Evolutionary conservation across 2,329 filamentous ascomycete species (phyloP).

Genomic region (Pseudogymnoascus sp.): DNA sequence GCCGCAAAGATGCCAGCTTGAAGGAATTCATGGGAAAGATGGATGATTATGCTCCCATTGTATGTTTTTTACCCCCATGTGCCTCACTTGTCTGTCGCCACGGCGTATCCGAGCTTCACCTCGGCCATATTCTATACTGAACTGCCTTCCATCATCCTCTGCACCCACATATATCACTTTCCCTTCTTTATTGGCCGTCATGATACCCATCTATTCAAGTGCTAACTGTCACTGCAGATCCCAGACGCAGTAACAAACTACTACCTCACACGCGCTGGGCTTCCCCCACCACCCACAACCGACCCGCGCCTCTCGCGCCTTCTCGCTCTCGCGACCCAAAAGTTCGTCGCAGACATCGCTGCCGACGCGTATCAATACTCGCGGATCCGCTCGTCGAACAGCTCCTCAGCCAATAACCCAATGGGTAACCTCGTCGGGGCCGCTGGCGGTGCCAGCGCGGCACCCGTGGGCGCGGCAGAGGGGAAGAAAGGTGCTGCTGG

Average conservation of each 20-base stretch:
- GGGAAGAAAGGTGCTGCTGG: conserved; percentile 45
- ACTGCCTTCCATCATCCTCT: not conserved
- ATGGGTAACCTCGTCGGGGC: conserved; percentile 78
- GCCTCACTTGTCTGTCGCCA: not conserved
- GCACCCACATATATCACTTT: not conserved
- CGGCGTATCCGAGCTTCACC: not conserved
- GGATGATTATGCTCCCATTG: conserved; percentile 96
- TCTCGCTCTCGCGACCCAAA: conserved; percentile 94
- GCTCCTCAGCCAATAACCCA: conserved; percentile 76
- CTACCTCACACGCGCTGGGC: conserved; percentile 92
- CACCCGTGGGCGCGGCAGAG: conserved; percentile 42
- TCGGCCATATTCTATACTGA: not conserved
- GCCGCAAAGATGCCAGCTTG: conserved; percentile 84
- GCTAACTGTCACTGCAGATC: conserved; percentile 51
- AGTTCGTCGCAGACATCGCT: conserved; percentile 96
- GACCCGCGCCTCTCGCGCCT: conserved; percentile 86
- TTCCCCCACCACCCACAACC: conserved; percentile 85
- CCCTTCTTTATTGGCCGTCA: not conserved
- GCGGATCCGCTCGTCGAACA: conserved; percentile 88
- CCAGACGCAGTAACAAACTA: conserved; percentile 96
- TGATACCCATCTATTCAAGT: not conserved
- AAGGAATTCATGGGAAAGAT: conserved; percentile 93
- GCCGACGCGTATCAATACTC: conserved; percentile 97
- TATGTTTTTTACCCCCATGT: conserved; percentile 39
- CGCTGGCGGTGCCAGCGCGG: conserved; percentile 56